A percentile compares a stretch with the other conserved stretches of the same genome.
Evolutionary conservation across 768 basidiomycete genomes (phyloP).

Genomic region (Amanita exitialis): DNA sequence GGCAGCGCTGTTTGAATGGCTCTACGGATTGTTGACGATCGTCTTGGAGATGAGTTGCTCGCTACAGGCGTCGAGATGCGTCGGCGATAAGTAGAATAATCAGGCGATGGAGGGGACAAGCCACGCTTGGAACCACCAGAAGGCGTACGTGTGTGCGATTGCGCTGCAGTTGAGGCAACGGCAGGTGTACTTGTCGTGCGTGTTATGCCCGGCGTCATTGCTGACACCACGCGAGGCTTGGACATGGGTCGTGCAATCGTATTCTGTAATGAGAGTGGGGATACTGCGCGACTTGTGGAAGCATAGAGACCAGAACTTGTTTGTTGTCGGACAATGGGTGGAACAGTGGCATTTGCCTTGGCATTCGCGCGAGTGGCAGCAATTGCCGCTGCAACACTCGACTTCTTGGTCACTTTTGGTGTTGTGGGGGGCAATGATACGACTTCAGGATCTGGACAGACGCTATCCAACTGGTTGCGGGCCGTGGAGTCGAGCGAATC

Average conservation of each 20-base stretch:
- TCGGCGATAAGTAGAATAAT: slow-evolving; percentile 25
- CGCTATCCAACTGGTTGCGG: slow-evolving; percentile 81
- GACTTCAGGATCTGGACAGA: slow-evolving; percentile 53
- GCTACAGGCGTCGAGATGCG: slow-evolving; percentile 44
- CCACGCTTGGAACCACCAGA: slow-evolving; percentile 25
- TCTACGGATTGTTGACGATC: slow-evolving; percentile 26
- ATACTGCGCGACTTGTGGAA: slow-evolving; percentile 34
- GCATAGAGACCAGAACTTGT: slow-evolving; percentile 66
- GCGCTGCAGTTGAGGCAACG: slow-evolving; percentile 10
- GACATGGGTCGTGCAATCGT: slow-evolving; percentile 32
- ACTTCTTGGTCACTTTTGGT: slow-evolving; percentile 60
- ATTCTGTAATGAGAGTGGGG: slow-evolving; percentile 30
- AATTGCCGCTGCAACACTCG: slow-evolving; percentile 76
- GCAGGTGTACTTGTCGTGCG: slow-evolving; percentile 1
- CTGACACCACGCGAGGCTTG: slow-evolving; percentile 31
- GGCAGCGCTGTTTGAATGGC: slow-evolving; percentile 27
- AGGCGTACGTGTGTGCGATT: slow-evolving; percentile 27
- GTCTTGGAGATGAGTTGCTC: slow-evolving; percentile 19
- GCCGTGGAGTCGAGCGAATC: slow-evolving; percentile 56
- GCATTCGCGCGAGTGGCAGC: slow-evolving; percentile 88
- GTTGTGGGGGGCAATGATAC: slow-evolving; percentile 34
- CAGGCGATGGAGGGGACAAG: slow-evolving; percentile 32
- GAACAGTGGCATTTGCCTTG: slow-evolving; percentile 73
- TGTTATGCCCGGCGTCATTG: slow-evolving; percentile 7
- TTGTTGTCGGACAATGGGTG: slow-evolving; percentile 72